These are phyloP conservation scores for Solioccasus polychromus DNA, from an alignment of 768 basidiomycete species.

Conservation along the genomic window DNA sequence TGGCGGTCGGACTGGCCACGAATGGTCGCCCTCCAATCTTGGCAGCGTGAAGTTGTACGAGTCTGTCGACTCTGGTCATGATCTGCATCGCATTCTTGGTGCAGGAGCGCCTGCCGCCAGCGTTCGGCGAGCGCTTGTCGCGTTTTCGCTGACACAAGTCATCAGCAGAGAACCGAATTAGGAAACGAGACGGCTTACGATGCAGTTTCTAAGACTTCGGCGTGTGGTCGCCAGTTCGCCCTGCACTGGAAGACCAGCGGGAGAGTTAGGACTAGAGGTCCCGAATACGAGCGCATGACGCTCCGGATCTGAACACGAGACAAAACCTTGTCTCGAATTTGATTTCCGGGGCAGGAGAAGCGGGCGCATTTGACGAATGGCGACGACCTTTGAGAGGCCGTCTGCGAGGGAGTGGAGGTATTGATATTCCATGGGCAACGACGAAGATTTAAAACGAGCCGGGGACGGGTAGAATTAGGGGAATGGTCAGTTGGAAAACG, in stretches of 20 bases:
- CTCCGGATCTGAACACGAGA: slow-evolving; percentile 4
- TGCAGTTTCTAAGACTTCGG: slow-evolving; percentile 8
- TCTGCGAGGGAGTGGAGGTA: slow-evolving; percentile 20
- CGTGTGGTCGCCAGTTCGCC: not conserved
- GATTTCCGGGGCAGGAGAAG: slow-evolving; percentile 5
- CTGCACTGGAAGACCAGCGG: not conserved
- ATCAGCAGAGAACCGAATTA: not conserved
- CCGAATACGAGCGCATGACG: slow-evolving; percentile 11
- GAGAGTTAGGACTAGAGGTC: slow-evolving; percentile 1
- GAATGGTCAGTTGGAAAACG: not conserved
- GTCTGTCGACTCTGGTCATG: slow-evolving; percentile 19
- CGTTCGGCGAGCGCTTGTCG: slow-evolving; percentile 7
- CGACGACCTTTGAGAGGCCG: slow-evolving; percentile 20
- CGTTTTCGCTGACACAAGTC: slow-evolving; percentile 17
- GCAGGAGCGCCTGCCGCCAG: slow-evolving; percentile 1
- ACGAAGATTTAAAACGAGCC: not conserved
- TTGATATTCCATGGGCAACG: not conserved
- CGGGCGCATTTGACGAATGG: slow-evolving; percentile 18
- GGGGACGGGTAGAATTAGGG: not conserved
- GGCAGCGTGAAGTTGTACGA: slow-evolving; percentile 20
- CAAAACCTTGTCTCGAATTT: slow-evolving; percentile 16
- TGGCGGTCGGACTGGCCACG: slow-evolving; percentile 17
- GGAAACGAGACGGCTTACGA: not conserved
- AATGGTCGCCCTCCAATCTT: slow-evolving; percentile 8
- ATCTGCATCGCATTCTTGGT: slow-evolving; percentile 15